Percentiles rank a stretch among this genome's conserved stretches.
Evolutionary conservation across 2,329 filamentous ascomycete species (phyloP).

Genomic region (Calonectria ilicicola): DNA sequence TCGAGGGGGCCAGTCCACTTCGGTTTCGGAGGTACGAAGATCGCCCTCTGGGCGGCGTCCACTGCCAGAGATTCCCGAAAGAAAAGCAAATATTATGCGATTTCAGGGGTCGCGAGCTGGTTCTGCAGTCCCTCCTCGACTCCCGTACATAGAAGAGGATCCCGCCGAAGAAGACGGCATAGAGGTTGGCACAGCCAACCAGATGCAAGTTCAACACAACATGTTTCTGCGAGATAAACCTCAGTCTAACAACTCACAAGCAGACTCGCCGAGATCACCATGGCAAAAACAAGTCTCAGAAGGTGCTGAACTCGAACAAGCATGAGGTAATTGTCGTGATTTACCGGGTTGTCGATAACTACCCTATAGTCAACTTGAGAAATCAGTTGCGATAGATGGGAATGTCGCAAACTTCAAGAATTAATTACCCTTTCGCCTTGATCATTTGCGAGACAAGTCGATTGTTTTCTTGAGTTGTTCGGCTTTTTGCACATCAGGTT

Average conservation of each 20-base stretch:
- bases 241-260: background rate
- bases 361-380: background rate
- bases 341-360: background rate
- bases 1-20: background rate
- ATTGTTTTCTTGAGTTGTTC: too few relatives aligned
- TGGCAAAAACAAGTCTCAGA: background rate
- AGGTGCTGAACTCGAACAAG: background rate
- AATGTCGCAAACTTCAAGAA: too few relatives aligned
- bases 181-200: slow-evolving; percentile 22
- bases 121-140: slow-evolving; percentile 25
- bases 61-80: slow-evolving; percentile 36
- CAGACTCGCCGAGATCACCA: background rate
- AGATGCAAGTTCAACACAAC: slow-evolving; percentile 18
- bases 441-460: too few relatives aligned
- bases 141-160: slow-evolving; percentile 39
- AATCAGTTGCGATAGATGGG: background rate
- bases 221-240: slow-evolving; percentile 7
- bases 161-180: slow-evolving; percentile 20
- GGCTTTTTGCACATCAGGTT: too few relatives aligned
- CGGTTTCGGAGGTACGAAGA: background rate
- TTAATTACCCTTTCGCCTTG: too few relatives aligned
- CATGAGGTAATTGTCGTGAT: too few relatives aligned
- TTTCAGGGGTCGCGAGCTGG: slow-evolving; percentile 16
- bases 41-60: slow-evolving; percentile 24
- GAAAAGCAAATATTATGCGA: background rate